These are phyloP conservation scores for Camellia japonica DNA, from an alignment of 148 eudicot species.

Conservation along the genomic window DNA sequence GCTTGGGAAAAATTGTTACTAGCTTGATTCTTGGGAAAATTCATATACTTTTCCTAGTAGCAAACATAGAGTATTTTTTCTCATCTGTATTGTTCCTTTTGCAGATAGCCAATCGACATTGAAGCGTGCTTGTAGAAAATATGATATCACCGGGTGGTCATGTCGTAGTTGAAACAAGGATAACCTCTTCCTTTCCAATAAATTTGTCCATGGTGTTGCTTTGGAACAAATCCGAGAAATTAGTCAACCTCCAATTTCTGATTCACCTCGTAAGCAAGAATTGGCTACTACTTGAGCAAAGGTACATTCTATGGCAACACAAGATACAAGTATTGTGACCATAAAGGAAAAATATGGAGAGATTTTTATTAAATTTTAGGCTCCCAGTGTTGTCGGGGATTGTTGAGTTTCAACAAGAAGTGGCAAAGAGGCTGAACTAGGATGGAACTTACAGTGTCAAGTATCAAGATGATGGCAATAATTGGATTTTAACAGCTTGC, in stretches of 20 bases:
- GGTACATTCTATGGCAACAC: background rate
- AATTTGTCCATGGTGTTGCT: background rate
- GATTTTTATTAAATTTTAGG: background rate
- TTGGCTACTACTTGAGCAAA: background rate
- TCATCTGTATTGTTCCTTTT: background rate
- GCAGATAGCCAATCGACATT: constrained; percentile 1
- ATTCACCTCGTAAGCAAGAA: background rate
- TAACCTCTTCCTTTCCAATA: background rate
- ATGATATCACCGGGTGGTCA: constrained; percentile 1
- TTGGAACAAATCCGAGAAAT: too few species aligned
- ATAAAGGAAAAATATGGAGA: too few species aligned
- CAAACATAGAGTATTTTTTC: background rate
- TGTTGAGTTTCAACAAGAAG: background rate
- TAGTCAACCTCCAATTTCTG: too few species aligned
- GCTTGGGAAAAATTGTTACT: background rate
- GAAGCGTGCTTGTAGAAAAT: constrained; percentile 4
- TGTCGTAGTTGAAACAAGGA: background rate
- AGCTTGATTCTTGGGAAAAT: too few species aligned
- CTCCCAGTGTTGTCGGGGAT: background rate
- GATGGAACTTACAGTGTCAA: too few species aligned
- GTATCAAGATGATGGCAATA: too few species aligned
- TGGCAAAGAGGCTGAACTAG: too few species aligned
- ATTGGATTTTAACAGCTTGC: too few species aligned
- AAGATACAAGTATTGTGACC: background rate
- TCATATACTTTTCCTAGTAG: background rate